Conservation (phyloP, 129 eudicot species). For the Saposhnikovia divaricata region DNA sequence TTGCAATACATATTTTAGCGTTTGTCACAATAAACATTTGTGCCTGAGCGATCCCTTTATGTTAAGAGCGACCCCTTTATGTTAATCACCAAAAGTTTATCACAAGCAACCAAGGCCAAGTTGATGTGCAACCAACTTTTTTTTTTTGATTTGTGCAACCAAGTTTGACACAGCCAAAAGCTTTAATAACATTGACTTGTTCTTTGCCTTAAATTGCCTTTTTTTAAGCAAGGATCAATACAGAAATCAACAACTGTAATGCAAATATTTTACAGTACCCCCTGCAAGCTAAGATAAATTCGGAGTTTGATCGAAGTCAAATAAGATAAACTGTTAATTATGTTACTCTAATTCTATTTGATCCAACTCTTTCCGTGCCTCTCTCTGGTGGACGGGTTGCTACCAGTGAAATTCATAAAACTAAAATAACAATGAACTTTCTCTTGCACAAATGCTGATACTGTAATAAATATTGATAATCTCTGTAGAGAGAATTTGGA, state of each 20-base stretch:
- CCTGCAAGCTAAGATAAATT: not conserved
- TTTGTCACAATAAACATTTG: too few species aligned
- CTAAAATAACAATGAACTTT: not conserved
- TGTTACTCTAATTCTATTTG: too few species aligned
- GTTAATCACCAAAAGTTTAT: not conserved
- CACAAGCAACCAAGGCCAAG: slow-evolving; percentile 1
- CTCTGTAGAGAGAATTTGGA: not conserved
- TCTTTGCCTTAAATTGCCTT: not conserved
- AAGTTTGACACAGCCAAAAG: not conserved
- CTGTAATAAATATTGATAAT: not conserved
- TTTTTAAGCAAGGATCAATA: not conserved
- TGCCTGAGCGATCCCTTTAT: too few species aligned
- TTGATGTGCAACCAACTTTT: not conserved
- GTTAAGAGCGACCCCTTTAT: too few species aligned
- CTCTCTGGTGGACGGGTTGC: slow-evolving; percentile 71
- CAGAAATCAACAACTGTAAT: too few species aligned
- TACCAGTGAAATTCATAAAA: slow-evolving; percentile 28
- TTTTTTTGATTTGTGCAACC: not conserved
- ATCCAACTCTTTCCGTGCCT: slow-evolving; percentile 48
- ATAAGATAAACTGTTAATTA: not conserved
- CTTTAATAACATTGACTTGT: not conserved
- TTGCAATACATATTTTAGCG: too few species aligned
- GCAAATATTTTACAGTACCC: not conserved
- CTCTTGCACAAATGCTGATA: not conserved
- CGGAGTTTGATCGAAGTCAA: not conserved